Evolutionary conservation across 345 rosid species (phyloP).

Genomic region (Citrus glauca): DNA sequence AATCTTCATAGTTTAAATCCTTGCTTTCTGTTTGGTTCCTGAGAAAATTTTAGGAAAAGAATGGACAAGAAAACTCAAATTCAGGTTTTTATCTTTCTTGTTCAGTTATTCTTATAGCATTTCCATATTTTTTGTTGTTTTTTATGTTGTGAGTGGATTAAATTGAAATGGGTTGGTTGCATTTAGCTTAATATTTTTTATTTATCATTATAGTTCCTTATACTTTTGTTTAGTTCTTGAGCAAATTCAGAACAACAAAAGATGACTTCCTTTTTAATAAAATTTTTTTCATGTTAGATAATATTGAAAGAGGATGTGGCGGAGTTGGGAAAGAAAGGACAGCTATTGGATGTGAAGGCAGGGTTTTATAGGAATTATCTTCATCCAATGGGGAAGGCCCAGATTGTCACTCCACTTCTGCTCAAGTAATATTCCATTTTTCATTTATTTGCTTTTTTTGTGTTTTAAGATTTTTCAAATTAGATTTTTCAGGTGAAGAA

Average conservation of each 20-base stretch:
- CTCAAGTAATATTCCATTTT: constrained; percentile 56
- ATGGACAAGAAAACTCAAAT: not conserved
- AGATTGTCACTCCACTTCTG: constrained; percentile 67
- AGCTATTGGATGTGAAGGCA: constrained; percentile 77
- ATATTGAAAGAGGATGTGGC: constrained; percentile 83
- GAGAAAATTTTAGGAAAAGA: not conserved
- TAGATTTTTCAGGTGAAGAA: not conserved
- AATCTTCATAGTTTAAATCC: not conserved
- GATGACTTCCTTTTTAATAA: not conserved
- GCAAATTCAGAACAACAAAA: not conserved
- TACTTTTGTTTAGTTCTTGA: not conserved
- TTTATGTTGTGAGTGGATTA: not conserved
- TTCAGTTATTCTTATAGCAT: not conserved
- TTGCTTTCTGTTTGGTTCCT: not conserved
- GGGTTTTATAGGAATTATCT: constrained; percentile 88
- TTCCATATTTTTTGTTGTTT: not conserved
- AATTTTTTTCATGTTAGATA: constrained; percentile 33
- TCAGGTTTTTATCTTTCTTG: not conserved
- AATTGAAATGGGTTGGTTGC: not conserved
- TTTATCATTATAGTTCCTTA: not conserved
- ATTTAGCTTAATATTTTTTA: not conserved
- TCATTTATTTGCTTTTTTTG: not conserved
- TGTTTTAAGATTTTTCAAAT: not conserved
- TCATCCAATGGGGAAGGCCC: constrained; percentile 76
- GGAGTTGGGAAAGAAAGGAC: constrained; percentile 71